Percentiles rank a stretch among this genome's conserved stretches.
Conservation (phyloP, 176 grass and related monocot genomes). For the Avena insularis region DNA sequence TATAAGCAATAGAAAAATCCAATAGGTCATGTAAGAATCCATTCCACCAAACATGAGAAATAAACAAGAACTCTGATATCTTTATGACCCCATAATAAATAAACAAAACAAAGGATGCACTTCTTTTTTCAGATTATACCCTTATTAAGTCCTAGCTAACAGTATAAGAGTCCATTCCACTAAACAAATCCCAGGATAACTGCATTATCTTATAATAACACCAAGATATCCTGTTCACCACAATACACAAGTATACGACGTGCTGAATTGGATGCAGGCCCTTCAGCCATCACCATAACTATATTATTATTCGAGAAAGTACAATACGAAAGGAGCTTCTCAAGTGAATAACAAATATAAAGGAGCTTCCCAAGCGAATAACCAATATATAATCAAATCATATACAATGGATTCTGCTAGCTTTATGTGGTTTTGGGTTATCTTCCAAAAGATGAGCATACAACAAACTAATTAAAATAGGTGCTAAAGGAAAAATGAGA, state of each 20-base stretch:
- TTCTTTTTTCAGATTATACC: conserved; percentile 30
- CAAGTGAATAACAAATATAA: background rate
- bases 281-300: conserved; percentile 6
- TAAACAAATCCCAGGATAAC: conserved; percentile 12
- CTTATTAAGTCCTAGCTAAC: background rate
- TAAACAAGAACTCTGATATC: background rate
- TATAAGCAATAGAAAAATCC: background rate
- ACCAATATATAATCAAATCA: conserved; percentile 9
- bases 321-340: conserved; percentile 6
- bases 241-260: background rate
- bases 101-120: conserved; percentile 17
- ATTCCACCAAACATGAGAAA: background rate
- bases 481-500: background rate
- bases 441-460: conserved; percentile 25
- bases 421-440: background rate
- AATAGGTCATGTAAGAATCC: background rate
- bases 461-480: conserved; percentile 4
- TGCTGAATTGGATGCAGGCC: background rate
- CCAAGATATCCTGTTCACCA: conserved; percentile 10
- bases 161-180: background rate
- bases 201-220: background rate
- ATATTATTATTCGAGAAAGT: conserved; percentile 2
- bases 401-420: background rate
- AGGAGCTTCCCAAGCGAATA: background rate
- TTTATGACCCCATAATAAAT: background rate